A percentile compares a stretch with the other conserved stretches of the same genome.
Conservation (phyloP, 768 basidiomycete species). For the Panus rudis region DNA sequence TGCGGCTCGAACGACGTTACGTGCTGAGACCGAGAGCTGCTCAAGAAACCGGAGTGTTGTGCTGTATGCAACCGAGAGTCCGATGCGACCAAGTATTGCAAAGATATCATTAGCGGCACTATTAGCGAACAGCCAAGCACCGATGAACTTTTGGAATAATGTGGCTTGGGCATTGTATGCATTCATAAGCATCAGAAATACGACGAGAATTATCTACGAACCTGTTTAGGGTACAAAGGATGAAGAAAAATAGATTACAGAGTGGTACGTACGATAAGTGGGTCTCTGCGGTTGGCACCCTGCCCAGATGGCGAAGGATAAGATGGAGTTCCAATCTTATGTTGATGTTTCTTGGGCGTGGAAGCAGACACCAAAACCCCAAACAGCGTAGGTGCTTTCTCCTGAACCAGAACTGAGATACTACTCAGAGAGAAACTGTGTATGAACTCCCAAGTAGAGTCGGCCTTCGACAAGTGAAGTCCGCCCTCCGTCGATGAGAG, state of each 20-base stretch:
- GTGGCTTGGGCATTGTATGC: constrained; percentile 14
- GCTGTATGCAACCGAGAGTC: constrained; percentile 14
- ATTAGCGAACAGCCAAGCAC: constrained; percentile 14
- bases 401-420: neutral
- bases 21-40: constrained; percentile 8
- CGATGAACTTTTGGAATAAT: constrained; percentile 15
- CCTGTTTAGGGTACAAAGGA: too few relatives aligned
- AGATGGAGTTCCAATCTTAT: neutral
- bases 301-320: neutral
- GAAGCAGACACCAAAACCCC: too few relatives aligned
- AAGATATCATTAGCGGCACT: constrained; percentile 13
- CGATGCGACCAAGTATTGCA: constrained; percentile 12
- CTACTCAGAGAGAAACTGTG: neutral
- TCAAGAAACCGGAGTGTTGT: constrained; percentile 11
- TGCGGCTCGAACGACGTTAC: constrained; percentile 3
- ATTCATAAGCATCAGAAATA: constrained; percentile 10
- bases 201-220: constrained; percentile 2
- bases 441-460: constrained; percentile 1
- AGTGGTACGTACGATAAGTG: neutral
- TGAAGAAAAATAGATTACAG: neutral
- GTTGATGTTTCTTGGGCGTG: too few relatives aligned
- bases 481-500: neutral
- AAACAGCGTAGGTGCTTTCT: neutral
- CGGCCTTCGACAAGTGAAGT: neutral
- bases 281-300: neutral